A percentile compares a stretch with the other conserved stretches of the same genome.
Conservation (phyloP, 495 filamentous ascomycete species). For the Penicillium cinerascens region DNA sequence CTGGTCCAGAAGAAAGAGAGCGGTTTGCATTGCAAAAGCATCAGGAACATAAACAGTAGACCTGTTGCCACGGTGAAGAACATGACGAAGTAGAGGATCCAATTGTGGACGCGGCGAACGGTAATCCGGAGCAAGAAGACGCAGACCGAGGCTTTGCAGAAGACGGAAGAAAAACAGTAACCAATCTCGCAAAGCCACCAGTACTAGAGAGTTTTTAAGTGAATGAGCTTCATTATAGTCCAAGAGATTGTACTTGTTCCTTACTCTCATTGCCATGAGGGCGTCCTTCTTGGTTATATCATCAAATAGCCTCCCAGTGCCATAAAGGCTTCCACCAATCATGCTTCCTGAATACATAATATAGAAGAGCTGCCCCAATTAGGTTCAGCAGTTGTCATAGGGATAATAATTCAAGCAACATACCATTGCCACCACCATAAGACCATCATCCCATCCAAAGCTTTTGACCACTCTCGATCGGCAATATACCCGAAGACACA, state of each 20-base stretch:
- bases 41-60: constrained; percentile 38
- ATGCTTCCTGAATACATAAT: constrained; percentile 37
- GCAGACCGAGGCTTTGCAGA: constrained; percentile 42
- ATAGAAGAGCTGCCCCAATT: constrained; percentile 24
- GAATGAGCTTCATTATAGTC: neutral
- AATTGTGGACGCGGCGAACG: constrained; percentile 30
- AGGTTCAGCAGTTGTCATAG: no score
- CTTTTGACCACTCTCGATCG: constrained; percentile 35
- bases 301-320: constrained; percentile 35
- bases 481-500: constrained; percentile 42
- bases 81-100: constrained; percentile 38
- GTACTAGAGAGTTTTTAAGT: constrained; percentile 21
- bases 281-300: constrained; percentile 22
- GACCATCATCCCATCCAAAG: constrained; percentile 42
- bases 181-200: constrained; percentile 44
- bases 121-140: constrained; percentile 47
- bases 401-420: no score
- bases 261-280: constrained; percentile 38
- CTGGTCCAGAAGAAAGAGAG: constrained; percentile 39
- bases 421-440: constrained; percentile 39
- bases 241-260: neutral
- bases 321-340: constrained; percentile 37
- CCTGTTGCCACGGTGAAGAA: constrained; percentile 29
- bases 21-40: constrained; percentile 43
- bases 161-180: constrained; percentile 40